phyloP scores from a whole-genome alignment of 192 early-diverging fungal species.

The Coemansia sp. region DNA sequence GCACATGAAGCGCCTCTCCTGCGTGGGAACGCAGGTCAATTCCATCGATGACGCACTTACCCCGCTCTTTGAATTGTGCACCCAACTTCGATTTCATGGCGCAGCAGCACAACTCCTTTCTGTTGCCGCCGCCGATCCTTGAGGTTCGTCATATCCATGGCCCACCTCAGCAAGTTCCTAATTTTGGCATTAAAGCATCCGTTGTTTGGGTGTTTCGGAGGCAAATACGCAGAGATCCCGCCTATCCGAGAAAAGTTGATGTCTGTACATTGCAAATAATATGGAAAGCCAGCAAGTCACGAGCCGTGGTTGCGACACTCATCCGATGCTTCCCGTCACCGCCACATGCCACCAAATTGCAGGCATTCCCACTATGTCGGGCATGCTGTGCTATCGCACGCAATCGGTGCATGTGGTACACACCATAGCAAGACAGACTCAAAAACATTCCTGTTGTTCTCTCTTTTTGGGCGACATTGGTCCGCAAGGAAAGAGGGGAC shows the following conservation, averaged over 20 bases:
- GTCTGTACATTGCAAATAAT: not conserved
- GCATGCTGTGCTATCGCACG: not conserved
- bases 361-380: not conserved
- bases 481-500: slow-evolving; percentile 4
- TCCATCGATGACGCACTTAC: slow-evolving; percentile 2
- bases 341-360: not conserved
- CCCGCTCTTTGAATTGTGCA: not conserved
- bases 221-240: not conserved
- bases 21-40: not conserved
- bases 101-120: not conserved
- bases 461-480: not conserved
- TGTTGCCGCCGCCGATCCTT: not conserved
- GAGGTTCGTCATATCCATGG: not conserved
- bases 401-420: not conserved
- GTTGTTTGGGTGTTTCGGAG: not conserved
- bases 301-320: not conserved
- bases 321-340: too few relatives aligned
- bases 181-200: not conserved
- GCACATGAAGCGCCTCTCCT: not conserved
- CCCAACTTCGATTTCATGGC: not conserved
- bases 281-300: not conserved
- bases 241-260: not conserved
- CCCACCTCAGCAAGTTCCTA: not conserved
- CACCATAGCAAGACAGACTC: not conserved
- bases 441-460: not conserved